Base-by-base conservation (phyloP, 169 alveolate species). In the Perkinsus marinus region DNA sequence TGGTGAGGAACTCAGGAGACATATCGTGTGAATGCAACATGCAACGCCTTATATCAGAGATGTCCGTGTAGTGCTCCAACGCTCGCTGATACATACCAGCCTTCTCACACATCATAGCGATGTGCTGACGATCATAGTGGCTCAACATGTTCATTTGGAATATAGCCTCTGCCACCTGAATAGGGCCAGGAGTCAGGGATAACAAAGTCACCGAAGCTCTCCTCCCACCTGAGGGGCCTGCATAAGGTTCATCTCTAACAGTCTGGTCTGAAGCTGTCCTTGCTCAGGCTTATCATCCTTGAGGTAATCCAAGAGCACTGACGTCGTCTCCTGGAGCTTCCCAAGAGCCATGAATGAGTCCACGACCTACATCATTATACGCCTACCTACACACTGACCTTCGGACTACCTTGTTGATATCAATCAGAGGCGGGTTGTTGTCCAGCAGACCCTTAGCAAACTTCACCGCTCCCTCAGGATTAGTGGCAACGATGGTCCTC, bases 21-120 rank as follows among this genome's bases (percentile, higher is more conserved):
- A 47, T 89, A 0, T 89, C 91, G 30, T 92, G 91, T 0, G 93
- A 30, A 90, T 89, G 13, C 47, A 89, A 90, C 36, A 13, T 26
- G 90, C 93, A 91, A 93, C 99, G 96, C 96, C 97, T 97, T 46
- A 98, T 97, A 91, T 98, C 99, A 41, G 96, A 95, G 91, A 98
- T 94, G 92, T 97, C 98, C 89, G 98, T 95, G 95, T 97, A 98
- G 95, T 97, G 97, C 94, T 98, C 99, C 39, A 99, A 95, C 46
- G 99, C 99, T 93, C 99, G 95, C 92, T 98, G 99, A 94, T 93
- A 98, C 91, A 98, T 94, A 26, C 99, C 99, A 47, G 98, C 99
- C 92, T 98, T 97, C 95, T 99, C 99, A 92, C 99, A 98, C 46
- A 98, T 96, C 94, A 96, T 95, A 9, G 99, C 99, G 91, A 99